A percentile compares a stretch with the other conserved stretches of the same genome.
These are phyloP conservation scores for Saccharum hybrid DNA, from an alignment of 202 grass and related monocot species.

Conservation along the genomic window DNA sequence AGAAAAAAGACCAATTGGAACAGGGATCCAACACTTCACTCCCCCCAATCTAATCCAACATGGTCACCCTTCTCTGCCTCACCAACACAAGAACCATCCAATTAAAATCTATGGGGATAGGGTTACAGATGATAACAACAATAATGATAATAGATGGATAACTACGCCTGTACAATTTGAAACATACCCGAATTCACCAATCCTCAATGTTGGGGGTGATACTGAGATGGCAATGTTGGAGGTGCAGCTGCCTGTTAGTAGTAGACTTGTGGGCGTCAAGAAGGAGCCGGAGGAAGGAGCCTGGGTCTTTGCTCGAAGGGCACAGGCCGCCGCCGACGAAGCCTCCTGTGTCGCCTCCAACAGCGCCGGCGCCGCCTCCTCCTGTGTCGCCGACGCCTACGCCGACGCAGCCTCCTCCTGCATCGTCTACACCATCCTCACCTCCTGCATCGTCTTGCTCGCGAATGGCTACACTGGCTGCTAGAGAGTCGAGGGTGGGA, in stretches of 20 bases:
- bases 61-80: slow-evolving; percentile 24
- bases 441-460: no score
- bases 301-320: no score
- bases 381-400: no score
- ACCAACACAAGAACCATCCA: slow-evolving; percentile 42
- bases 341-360: no score
- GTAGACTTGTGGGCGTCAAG: slow-evolving; percentile 55
- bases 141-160: slow-evolving; percentile 41
- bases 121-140: slow-evolving; percentile 22
- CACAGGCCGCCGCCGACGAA: no score
- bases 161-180: slow-evolving; percentile 26
- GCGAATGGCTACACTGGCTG: no score
- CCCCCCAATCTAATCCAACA: slow-evolving; percentile 17
- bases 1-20: slow-evolving; percentile 40
- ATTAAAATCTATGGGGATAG: slow-evolving; percentile 32
- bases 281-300: no score
- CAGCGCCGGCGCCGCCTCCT: no score
- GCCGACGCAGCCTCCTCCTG: no score
- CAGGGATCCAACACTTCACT: slow-evolving; percentile 47
- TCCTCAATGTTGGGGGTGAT: slow-evolving; percentile 56
- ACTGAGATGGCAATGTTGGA: slow-evolving; percentile 62
- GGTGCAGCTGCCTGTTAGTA: slow-evolving; percentile 69
- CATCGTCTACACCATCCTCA: no score
- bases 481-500: no score
- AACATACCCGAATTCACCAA: slow-evolving; percentile 44